Percentiles rank a stretch among this genome's conserved stretches.
Evolutionary conservation across 345 rosid species (phyloP).

Genomic region (Eucalyptus virginea): DNA sequence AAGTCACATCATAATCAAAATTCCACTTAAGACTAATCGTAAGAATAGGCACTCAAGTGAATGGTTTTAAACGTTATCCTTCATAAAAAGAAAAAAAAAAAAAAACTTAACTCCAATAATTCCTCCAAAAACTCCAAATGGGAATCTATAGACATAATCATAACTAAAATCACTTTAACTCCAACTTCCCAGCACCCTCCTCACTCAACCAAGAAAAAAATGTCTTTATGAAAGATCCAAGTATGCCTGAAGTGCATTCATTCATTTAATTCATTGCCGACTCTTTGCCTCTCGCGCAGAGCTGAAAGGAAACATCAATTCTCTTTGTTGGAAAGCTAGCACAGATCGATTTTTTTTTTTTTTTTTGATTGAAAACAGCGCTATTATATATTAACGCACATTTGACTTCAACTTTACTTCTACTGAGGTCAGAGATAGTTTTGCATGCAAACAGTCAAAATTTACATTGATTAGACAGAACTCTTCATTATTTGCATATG

Average conservation of each 20-base stretch:
- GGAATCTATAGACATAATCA: too few relatives aligned
- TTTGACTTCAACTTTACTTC: not conserved
- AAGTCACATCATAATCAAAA: not conserved
- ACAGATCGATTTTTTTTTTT: not conserved
- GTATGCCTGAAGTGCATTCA: not conserved
- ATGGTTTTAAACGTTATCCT: not conserved
- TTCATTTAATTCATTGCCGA: not conserved
- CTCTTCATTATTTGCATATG: not conserved
- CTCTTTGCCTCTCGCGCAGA: not conserved
- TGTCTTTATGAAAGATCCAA: not conserved
- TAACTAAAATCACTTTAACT: too few relatives aligned
- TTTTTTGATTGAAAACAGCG: too few relatives aligned
- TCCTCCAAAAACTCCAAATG: too few relatives aligned
- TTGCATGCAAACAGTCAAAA: not conserved
- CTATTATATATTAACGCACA: too few relatives aligned
- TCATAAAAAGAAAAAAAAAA: too few relatives aligned
- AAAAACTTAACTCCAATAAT: too few relatives aligned
- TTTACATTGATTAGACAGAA: not conserved
- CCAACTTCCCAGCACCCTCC: too few relatives aligned
- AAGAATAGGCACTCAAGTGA: not conserved
- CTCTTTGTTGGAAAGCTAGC: not conserved
- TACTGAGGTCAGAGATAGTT: not conserved
- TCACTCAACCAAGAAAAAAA: not conserved
- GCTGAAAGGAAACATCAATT: not conserved
- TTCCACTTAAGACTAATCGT: accelerated